A percentile compares a stretch with the other conserved stretches of the same genome.
Conservation (phyloP, 129 eudicot genomes). For the Calendula officinalis region DNA sequence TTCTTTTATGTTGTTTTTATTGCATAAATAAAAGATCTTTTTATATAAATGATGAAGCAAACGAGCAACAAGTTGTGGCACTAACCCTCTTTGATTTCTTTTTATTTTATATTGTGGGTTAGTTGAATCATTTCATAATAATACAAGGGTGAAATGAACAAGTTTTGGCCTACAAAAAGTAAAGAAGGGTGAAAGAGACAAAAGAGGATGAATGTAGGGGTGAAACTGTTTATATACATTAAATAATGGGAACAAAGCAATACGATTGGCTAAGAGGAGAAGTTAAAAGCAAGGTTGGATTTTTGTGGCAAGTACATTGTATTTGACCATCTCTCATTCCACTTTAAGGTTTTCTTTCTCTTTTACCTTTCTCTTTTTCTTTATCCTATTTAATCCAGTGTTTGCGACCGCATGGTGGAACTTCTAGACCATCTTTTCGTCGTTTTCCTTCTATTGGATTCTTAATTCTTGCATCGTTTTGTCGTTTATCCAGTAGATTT, state of each 20-base stretch:
- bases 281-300: conserved; percentile 33
- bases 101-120: too few species aligned
- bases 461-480: conserved; percentile 17
- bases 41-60: too few species aligned
- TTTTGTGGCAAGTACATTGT: conserved; percentile 37
- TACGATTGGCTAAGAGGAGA: conserved; percentile 35
- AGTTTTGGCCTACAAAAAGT: not conserved
- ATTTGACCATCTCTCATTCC: conserved; percentile 24
- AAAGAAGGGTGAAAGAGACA: conserved; percentile 6
- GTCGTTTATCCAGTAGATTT: conserved; percentile 21
- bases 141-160: conserved; percentile 11
- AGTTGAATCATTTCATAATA: not conserved
- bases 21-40: too few species aligned
- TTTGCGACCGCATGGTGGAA: not conserved
- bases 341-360: conserved; percentile 26
- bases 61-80: too few species aligned
- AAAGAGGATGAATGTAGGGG: conserved; percentile 14
- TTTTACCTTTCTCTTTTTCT: conserved; percentile 10
- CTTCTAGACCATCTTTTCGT: conserved; percentile 8
- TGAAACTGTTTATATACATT: conserved; percentile 25
- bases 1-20: too few species aligned
- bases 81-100: too few species aligned
- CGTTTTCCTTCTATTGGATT: conserved; percentile 12
- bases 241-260: conserved; percentile 22
- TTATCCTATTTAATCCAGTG: conserved; percentile 5